Percentiles rank a stretch among this genome's conserved stretches.
Conservation (phyloP, 192 early-diverging fungal species). For the Backusella mclennaniae region DNA sequence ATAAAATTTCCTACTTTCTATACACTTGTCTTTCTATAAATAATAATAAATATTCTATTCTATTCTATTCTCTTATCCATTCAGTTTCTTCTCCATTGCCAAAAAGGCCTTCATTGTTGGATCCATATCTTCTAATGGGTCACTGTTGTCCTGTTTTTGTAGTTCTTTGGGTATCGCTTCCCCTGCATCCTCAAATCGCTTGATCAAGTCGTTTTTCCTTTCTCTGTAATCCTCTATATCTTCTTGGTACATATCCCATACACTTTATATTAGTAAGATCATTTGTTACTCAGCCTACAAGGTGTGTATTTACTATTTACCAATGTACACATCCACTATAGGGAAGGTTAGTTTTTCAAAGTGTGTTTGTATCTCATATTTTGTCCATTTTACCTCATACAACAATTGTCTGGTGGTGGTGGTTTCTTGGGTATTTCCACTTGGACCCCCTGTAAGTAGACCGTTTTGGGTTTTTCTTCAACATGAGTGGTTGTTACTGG, state of each 20-base stretch:
- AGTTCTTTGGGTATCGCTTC: slow-evolving; percentile 9
- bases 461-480: not conserved
- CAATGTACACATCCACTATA: slow-evolving; percentile 29
- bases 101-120: slow-evolving; percentile 54
- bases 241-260: slow-evolving; percentile 31
- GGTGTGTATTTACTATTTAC: slow-evolving; percentile 8
- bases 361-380: too few species aligned
- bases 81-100: slow-evolving; percentile 45
- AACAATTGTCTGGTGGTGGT: slow-evolving; percentile 4
- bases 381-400: slow-evolving; percentile 5
- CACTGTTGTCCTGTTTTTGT: not conserved
- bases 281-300: not conserved
- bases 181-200: slow-evolving; percentile 6
- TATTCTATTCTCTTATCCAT: slow-evolving; percentile 15
- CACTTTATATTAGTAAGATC: slow-evolving; percentile 14
- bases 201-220: slow-evolving; percentile 6
- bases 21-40: not conserved
- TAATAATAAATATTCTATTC: not conserved
- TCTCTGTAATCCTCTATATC: slow-evolving; percentile 22
- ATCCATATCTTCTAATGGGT: slow-evolving; percentile 43
- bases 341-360: too few species aligned
- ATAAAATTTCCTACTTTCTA: not conserved
- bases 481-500: not conserved
- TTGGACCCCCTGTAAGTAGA: not conserved
- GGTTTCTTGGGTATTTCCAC: slow-evolving; percentile 17